phyloP scores from a whole-genome alignment of 257 asterid species.

The Solanum chmielewskii region DNA sequence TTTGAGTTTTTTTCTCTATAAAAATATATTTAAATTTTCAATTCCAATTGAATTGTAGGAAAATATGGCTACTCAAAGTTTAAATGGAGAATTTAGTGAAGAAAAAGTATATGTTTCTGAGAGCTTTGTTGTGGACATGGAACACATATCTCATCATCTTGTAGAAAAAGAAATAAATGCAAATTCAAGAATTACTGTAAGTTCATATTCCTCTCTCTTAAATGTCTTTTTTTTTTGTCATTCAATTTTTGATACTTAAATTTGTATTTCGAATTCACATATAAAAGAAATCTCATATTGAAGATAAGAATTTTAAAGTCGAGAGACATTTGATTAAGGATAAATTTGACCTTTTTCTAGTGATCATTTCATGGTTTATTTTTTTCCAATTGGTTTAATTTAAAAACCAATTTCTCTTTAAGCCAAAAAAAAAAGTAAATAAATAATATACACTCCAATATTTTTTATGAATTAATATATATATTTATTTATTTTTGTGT shows the following conservation, averaged over 20 bases:
- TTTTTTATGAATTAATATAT: background rate
- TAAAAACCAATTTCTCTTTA: background rate
- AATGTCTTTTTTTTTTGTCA: too few relatives aligned
- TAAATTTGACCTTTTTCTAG: background rate
- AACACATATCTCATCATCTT: conserved; percentile 40
- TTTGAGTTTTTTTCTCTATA: background rate
- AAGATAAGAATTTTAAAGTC: background rate
- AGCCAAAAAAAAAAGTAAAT: background rate
- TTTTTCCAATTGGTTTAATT: background rate
- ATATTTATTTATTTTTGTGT: background rate
- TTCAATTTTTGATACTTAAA: background rate
- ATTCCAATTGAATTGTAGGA: conserved; percentile 8
- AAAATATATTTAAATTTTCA: background rate
- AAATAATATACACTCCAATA: background rate
- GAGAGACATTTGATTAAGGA: background rate
- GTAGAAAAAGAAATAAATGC: conserved; percentile 32
- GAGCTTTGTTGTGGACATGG: conserved; percentile 29
- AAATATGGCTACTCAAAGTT: conserved; percentile 19
- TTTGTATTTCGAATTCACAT: background rate
- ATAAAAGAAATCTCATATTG: background rate
- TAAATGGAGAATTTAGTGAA: conserved; percentile 20
- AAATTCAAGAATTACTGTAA: conserved; percentile 58
- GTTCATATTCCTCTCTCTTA: background rate
- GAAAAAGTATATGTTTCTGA: background rate
- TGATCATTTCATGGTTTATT: background rate